phyloP scores from a whole-genome alignment of 768 basidiomycete species.

The Pisolithus microcarpus region DNA sequence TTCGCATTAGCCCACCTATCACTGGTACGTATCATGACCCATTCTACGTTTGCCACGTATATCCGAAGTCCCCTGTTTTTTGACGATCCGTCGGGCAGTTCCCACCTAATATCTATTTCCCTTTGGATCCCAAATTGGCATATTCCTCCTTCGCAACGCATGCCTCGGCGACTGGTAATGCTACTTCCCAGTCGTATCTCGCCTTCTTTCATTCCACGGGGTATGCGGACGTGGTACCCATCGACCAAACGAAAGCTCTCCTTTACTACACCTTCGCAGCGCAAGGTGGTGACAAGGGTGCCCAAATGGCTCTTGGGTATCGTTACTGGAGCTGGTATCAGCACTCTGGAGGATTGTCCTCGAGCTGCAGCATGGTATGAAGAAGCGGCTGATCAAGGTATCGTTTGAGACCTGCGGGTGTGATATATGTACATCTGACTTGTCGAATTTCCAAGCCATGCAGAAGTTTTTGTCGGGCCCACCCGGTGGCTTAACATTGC shows the following conservation, averaged over 20 bases:
- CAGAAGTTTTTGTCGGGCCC: constrained; percentile 75
- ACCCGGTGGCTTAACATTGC: constrained; percentile 83
- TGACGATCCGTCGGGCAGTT: constrained; percentile 37
- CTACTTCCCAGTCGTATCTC: constrained; percentile 77
- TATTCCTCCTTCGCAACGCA: constrained; percentile 59
- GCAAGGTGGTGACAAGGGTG: constrained; percentile 76
- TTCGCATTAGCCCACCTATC: constrained; percentile 62
- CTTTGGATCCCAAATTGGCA: constrained; percentile 52
- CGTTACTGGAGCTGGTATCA: constrained; percentile 95
- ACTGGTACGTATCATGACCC: constrained; percentile 39
- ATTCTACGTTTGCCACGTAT: neutral
- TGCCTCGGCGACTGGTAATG: constrained; percentile 67
- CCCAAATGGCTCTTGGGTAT: constrained; percentile 91
- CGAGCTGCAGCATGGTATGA: constrained; percentile 86
- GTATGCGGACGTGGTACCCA: constrained; percentile 54
- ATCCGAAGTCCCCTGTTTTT: neutral
- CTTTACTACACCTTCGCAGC: constrained; percentile 94
- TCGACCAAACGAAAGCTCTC: constrained; percentile 76
- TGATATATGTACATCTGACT: neutral
- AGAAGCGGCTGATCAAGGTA: constrained; percentile 78
- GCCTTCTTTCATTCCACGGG: constrained; percentile 90
- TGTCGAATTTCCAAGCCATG: constrained; percentile 49
- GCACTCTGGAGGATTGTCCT: constrained; percentile 80
- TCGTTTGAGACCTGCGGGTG: neutral
- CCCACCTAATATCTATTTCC: constrained; percentile 64